Conservation (phyloP, 2,329 filamentous ascomycete genomes). For the Penicillium sp. region DNA sequence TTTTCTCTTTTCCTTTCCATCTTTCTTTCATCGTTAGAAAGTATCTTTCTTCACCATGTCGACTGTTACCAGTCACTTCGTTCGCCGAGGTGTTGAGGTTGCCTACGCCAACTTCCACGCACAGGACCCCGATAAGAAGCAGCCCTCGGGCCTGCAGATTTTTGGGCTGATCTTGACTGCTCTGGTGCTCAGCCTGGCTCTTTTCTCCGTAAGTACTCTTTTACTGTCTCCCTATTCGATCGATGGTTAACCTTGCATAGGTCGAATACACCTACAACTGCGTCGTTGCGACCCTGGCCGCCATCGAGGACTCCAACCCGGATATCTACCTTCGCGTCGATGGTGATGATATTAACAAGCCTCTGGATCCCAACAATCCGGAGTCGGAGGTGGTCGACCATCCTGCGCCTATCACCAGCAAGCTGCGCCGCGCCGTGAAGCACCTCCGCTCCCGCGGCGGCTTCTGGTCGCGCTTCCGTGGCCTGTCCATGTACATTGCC, state of each 20-base stretch:
- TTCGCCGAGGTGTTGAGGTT: slow-evolving; percentile 36
- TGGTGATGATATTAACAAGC: slow-evolving; percentile 31
- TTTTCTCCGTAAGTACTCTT: slow-evolving; percentile 26
- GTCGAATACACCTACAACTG: slow-evolving; percentile 55
- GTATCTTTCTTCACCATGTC: slow-evolving; percentile 25
- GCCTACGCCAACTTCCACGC: slow-evolving; percentile 21
- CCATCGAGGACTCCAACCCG: slow-evolving; percentile 57
- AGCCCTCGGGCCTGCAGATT: slow-evolving; percentile 22
- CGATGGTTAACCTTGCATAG: slow-evolving; percentile 23
- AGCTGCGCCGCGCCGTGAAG: slow-evolving; percentile 53
- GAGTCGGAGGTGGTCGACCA: slow-evolving; percentile 39
- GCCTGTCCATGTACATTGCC: slow-evolving; percentile 50
- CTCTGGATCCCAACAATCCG: slow-evolving; percentile 39
- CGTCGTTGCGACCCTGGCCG: slow-evolving; percentile 58
- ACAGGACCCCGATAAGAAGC: slow-evolving; percentile 14
- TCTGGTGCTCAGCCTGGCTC: slow-evolving; percentile 19
- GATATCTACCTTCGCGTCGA: slow-evolving; percentile 51
- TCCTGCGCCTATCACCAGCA: slow-evolving; percentile 57
- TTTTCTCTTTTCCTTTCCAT: not conserved
- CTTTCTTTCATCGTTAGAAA: not conserved
- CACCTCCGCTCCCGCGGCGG: slow-evolving; percentile 63
- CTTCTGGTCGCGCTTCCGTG: slow-evolving; percentile 63
- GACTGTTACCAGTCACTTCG: slow-evolving; percentile 24
- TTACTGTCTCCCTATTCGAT: not conserved
- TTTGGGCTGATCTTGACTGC: slow-evolving; percentile 28